Base-by-base conservation (phyloP, 805 yeast species). In the Yamadazyma akitaensis region DNA sequence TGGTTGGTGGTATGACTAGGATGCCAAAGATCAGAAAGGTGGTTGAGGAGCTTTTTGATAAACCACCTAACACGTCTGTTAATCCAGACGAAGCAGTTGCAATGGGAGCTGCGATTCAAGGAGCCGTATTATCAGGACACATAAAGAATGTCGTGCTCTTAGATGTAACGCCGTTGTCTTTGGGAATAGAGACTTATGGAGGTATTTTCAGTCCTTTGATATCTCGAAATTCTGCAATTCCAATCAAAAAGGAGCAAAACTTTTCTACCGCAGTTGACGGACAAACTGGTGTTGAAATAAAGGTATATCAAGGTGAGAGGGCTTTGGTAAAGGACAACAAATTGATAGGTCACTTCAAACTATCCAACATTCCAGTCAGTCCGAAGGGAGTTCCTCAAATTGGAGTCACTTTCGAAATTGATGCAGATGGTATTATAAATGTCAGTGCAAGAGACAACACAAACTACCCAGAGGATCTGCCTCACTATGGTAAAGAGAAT, bases 1-100 rank as follows among this genome's bases (percentile, higher is more conserved):
- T 87, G 37, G 95, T 87, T 34, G 96, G 96, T 48, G 96, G 96
- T 53, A 87, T 87, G 95, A 86, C 96, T 3, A 73, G 95, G 65
- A 87, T 87, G 96, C 95, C 95, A 46, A 82, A 81, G 65, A 80
- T 87, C 49, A 70, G 89, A 50, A 74, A 73, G 33, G 72, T 81
- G 7, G 92, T 87, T 17, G 76, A 73, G 51, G 69, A 70, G 9
- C 53, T 83, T 13, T 85, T 87, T 60, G 73, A 76, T 30, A 82
- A 77, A 60, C 72, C 76, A 50, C 91, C 92, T 34, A 84, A 82
- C 44, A 81, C 85, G 37, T 77, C 80, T 16, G 88, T 87, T 11
- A 87, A 87, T 61, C 95, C 96, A n/a, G 96, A 87, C 64, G 96
- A 87, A 66, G 91, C 94, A n/a, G 95, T 87, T 42, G 94, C 95